phyloP scores from a whole-genome alignment of 2,329 filamentous ascomycete genomes.

The Sclerotinia minor region DNA sequence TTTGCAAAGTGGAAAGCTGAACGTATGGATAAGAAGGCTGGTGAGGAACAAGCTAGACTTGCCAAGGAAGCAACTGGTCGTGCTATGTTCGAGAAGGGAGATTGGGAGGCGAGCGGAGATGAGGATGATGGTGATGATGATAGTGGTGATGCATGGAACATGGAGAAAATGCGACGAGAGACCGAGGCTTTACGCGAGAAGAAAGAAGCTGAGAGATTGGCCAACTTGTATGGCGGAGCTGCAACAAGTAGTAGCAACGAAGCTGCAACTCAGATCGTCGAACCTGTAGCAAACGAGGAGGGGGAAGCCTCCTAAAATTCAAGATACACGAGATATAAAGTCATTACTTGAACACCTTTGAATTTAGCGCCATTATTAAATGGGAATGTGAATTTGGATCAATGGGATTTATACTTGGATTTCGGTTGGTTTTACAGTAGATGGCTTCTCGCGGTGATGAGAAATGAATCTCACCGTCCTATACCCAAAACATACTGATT shows the following conservation, averaged over 20 bases:
- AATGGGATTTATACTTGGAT: background rate
- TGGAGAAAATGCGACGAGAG: constrained; percentile 79
- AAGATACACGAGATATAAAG: constrained; percentile 19
- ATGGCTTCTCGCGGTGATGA: background rate
- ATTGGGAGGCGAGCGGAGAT: constrained; percentile 74
- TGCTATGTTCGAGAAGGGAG: constrained; percentile 93
- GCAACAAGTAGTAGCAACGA: constrained; percentile 31
- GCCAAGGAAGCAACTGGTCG: constrained; percentile 95
- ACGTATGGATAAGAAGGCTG: constrained; percentile 89
- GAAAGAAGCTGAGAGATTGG: constrained; percentile 74
- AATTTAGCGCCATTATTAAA: constrained; percentile 35
- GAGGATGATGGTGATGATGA: constrained; percentile 50
- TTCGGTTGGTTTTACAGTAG: background rate
- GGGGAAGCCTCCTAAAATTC: constrained; percentile 33
- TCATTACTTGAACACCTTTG: constrained; percentile 24
- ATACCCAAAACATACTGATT: background rate
- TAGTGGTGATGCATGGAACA: constrained; percentile 63
- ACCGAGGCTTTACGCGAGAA: constrained; percentile 73
- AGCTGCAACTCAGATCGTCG: constrained; percentile 26
- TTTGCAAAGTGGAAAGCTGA: constrained; percentile 99
- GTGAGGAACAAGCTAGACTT: constrained; percentile 84
- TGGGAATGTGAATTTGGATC: constrained; percentile 24
- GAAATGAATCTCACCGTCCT: background rate
- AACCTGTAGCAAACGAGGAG: constrained; percentile 25
- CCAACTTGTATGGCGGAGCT: constrained; percentile 30